phyloP scores from a whole-genome alignment of 2,329 filamentous ascomycete genomes.

The Diaporthe citrichinensis region DNA sequence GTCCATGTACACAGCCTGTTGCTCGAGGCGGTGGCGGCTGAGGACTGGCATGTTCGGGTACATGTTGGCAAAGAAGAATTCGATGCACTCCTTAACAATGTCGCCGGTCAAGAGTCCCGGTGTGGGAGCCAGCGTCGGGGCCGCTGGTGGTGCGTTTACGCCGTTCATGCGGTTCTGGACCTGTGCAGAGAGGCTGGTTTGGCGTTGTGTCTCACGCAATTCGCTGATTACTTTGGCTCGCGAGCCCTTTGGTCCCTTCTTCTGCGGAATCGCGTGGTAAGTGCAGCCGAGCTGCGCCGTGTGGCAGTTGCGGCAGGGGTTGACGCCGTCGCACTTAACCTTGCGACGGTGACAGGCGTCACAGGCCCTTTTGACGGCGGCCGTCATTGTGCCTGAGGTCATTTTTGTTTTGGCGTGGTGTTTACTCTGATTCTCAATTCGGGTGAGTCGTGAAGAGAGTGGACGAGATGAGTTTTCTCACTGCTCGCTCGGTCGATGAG shows the following conservation, averaged over 20 bases:
- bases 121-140: conserved; percentile 65
- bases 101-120: conserved; percentile 73
- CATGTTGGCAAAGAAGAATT: conserved; percentile 79
- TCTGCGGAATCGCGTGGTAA: conserved; percentile 82
- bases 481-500: background rate
- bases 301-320: conserved; percentile 79
- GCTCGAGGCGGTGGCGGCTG: conserved; percentile 69
- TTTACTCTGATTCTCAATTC: conserved; percentile 15
- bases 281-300: conserved; percentile 78
- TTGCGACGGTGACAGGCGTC: conserved; percentile 82
- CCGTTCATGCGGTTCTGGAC: conserved; percentile 73
- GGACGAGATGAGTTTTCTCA: background rate
- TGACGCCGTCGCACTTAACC: conserved; percentile 80
- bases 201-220: conserved; percentile 76
- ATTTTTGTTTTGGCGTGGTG: conserved; percentile 12
- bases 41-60: conserved; percentile 75
- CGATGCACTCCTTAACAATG: conserved; percentile 75
- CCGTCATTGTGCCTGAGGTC: conserved; percentile 55
- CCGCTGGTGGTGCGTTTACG: conserved; percentile 63
- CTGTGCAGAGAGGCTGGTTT: conserved; percentile 74
- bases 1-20: conserved; percentile 72
- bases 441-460: conserved; percentile 11
- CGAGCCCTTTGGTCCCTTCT: conserved; percentile 82
- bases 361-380: conserved; percentile 74
- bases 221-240: conserved; percentile 83